These are phyloP conservation scores for Syzygium syzygioides DNA, from an alignment of 441 rosid genomes.

Conservation along the genomic window DNA sequence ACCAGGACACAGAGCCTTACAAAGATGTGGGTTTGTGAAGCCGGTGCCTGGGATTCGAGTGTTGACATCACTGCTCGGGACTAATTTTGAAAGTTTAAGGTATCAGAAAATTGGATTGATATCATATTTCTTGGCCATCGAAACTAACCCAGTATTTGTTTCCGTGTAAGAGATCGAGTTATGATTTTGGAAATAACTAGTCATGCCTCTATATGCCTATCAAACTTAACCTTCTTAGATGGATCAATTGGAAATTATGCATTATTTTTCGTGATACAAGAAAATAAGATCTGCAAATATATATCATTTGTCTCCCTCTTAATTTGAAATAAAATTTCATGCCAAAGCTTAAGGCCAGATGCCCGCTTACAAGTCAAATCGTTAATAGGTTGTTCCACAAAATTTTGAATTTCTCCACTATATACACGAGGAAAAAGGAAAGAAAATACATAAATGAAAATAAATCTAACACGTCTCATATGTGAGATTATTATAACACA, in stretches of 20 bases:
- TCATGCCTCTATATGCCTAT: background rate
- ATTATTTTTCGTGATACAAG: background rate
- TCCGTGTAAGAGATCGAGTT: background rate
- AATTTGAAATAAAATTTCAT: background rate
- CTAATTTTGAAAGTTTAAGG: background rate
- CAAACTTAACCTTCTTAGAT: background rate
- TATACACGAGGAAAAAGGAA: background rate
- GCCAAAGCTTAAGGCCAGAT: background rate
- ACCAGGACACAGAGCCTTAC: background rate
- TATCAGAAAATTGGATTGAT: background rate
- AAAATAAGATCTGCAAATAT: background rate
- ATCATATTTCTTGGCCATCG: background rate
- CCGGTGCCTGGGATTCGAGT: background rate
- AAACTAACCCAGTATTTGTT: background rate
- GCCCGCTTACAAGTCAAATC: background rate
- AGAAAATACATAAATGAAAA: background rate
- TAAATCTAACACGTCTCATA: background rate
- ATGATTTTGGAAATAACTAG: background rate
- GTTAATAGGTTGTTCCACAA: background rate
- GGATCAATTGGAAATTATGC: background rate
- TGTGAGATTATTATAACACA: background rate
- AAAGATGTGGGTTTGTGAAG: background rate
- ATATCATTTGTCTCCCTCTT: background rate
- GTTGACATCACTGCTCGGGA: rapidly evolving
- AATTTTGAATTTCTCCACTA: background rate